A percentile compares a stretch with the other conserved stretches of the same genome.
phyloP scores from a whole-genome alignment of 2,329 filamentous ascomycete genomes.

The Claviceps purpurea region DNA sequence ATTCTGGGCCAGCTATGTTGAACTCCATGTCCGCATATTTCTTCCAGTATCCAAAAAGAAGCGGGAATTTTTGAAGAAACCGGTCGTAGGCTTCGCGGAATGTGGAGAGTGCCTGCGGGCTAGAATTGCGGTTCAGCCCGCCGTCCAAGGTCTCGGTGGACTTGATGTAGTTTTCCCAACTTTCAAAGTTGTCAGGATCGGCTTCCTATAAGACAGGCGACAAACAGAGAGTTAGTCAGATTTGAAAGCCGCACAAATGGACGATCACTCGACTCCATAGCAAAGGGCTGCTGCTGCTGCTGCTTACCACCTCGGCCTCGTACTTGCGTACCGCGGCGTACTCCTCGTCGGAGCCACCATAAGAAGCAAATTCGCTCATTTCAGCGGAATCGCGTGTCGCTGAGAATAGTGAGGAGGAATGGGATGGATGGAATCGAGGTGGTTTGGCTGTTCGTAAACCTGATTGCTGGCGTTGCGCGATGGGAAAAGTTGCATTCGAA shows the following conservation, averaged over 20 bases:
- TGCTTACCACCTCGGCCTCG: conserved; percentile 57
- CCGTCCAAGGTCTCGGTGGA: conserved; percentile 77
- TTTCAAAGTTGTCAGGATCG: conserved; percentile 83
- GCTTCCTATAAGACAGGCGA: conserved; percentile 28
- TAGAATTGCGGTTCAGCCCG: conserved; percentile 91
- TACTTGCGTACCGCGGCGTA: conserved; percentile 71
- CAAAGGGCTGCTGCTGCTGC: not conserved
- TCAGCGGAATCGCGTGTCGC: conserved; percentile 8
- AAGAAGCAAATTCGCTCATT: conserved; percentile 61
- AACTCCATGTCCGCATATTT: conserved; percentile 98
- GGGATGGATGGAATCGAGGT: not conserved
- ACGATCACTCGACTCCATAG: not conserved
- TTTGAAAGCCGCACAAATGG: not conserved
- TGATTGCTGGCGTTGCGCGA: conserved; percentile 2
- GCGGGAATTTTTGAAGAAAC: conserved; percentile 85
- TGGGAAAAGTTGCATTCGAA: not conserved
- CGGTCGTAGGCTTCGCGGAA: conserved; percentile 81
- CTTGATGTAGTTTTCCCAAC: conserved; percentile 85
- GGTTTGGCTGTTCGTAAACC: not conserved
- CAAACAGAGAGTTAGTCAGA: conserved; percentile 2
- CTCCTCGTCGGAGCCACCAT: conserved; percentile 65
- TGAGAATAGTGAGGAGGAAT: not conserved
- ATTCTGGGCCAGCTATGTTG: conserved; percentile 90
- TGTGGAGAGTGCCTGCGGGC: conserved; percentile 78
- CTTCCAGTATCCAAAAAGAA: conserved; percentile 98